Conservation (phyloP, 179 eudicot species). For the Beta corolliflora region DNA sequence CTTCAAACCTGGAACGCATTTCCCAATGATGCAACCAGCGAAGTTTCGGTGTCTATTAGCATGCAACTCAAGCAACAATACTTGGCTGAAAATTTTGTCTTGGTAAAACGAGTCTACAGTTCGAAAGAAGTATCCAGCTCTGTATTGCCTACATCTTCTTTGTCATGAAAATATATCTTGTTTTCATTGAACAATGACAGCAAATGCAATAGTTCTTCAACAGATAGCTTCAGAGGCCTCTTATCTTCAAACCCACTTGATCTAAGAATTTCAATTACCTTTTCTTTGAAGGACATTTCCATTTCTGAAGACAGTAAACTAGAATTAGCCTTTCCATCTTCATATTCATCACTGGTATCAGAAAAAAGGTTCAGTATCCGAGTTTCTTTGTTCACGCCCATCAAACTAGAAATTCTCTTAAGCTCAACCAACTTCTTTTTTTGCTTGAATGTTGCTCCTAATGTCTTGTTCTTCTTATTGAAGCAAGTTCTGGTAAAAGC, state of each 20-base stretch:
- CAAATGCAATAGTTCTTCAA: constrained; percentile 62
- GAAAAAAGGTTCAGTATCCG: constrained; percentile 4
- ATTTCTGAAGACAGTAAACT: constrained; percentile 16
- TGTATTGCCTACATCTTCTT: constrained; percentile 31
- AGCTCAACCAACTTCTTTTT: constrained; percentile 77
- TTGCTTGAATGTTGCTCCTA: constrained; percentile 87
- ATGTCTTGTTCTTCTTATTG: constrained; percentile 82
- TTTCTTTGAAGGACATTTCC: constrained; percentile 52
- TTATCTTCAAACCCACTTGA: constrained; percentile 71
- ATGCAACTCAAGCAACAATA: no score
- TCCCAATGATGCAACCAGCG: neutral
- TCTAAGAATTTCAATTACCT: constrained; percentile 54
- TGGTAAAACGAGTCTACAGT: neutral
- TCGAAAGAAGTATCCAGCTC: constrained; percentile 42
- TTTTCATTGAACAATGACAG: constrained; percentile 64
- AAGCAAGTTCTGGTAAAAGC: constrained; percentile 84
- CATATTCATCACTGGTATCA: constrained; percentile 26
- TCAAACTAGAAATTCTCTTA: constrained; percentile 46
- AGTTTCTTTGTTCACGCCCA: constrained; percentile 27
- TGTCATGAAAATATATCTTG: constrained; percentile 59
- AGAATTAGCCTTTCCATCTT: constrained; percentile 28
- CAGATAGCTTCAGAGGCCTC: constrained; percentile 78
- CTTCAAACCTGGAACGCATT: neutral
- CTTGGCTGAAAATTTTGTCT: no score
- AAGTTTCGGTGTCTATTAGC: no score